Evolutionary conservation across 2,329 filamentous ascomycete genomes (phyloP), one percentile per base, ranked within the genome.

Genomic region (Diaporthe nobilis): DNA sequence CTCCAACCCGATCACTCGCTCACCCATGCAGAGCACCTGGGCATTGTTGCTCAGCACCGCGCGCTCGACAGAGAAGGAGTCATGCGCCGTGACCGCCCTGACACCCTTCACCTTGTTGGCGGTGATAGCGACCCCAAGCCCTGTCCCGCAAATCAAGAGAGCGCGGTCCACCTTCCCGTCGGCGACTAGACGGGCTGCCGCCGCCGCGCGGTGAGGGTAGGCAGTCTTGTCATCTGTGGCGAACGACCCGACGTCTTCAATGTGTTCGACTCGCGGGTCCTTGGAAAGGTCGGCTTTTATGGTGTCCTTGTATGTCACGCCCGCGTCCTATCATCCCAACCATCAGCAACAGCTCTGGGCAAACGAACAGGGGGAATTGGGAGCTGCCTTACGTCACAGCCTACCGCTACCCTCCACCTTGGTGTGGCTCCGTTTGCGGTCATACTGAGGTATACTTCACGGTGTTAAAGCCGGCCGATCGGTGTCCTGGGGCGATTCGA

Each of bases 71-170:
- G 90, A 93, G 87, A 96, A 98, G 79, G 92, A 93, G 82, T 97
- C 95, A 83, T 98, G 95, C 1, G 95, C 95, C 7, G 95, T 97
- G 25, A 97, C 95, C n/a, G 95, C 95, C 34, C 95, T 88, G 77
- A 97, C 91, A 8, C 95, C 95, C 74, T 92, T 93, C 78, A 97
- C 92, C 84, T 97, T 97, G 88, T 97, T 97, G 79, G 95, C 95
- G n/a, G 91, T 87, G 82, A 97, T 97, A 80, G 95, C 95, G 10
- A 98, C 95, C 28, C 95, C 95, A 10, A 98, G 89, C 0, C 95
- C 95, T 0, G 95, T 97, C 3, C 95, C 95, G 85, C 95, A 97
- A 86, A 97, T 94, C 57, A 95, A 86, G 51, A 97, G 88, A 0
- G 94, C 95, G 72, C 95, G 92, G 85, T 97, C 95, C 71, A 90